Evolutionary conservation across 176 grass and related monocot genomes (phyloP).

Genomic region (Carex kokanica): DNA sequence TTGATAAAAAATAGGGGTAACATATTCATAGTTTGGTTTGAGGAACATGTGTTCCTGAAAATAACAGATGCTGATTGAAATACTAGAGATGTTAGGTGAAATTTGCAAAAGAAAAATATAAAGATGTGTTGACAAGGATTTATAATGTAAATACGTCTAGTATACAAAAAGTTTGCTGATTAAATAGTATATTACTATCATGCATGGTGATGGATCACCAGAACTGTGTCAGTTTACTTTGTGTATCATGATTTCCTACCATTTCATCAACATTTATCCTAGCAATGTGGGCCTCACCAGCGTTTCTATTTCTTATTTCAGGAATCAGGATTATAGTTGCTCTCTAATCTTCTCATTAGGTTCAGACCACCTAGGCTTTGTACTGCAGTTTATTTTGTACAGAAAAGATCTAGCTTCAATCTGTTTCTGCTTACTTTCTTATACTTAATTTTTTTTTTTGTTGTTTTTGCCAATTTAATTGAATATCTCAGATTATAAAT

Average conservation of each 20-base stretch:
- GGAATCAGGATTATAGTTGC: slow-evolving; percentile 11
- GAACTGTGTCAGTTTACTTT: neutral
- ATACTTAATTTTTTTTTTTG: slow-evolving; percentile 8
- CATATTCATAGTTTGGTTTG: neutral
- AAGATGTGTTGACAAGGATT: neutral
- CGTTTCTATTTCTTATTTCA: neutral
- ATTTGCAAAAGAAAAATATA: neutral
- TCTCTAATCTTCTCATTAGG: slow-evolving; percentile 8
- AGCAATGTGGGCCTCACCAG: neutral
- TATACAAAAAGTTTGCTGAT: neutral
- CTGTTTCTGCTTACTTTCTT: slow-evolving; percentile 1
- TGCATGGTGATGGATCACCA: neutral
- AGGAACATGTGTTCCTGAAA: neutral
- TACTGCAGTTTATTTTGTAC: slow-evolving; percentile 28
- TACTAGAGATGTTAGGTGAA: neutral
- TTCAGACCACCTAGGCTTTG: slow-evolving; percentile 16
- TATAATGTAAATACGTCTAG: neutral
- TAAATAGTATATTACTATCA: neutral
- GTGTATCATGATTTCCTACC: neutral
- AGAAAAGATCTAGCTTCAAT: slow-evolving; percentile 1
- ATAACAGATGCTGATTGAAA: neutral
- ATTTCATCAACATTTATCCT: neutral
- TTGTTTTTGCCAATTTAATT: slow-evolving; percentile 3
- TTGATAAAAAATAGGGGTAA: neutral
- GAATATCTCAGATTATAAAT: slow-evolving; percentile 11